A percentile compares a stretch with the other conserved stretches of the same genome.
These are phyloP conservation scores for Gaertneriomyces sp. DNA, from an alignment of 192 early-diverging fungal species.

Conservation along the genomic window DNA sequence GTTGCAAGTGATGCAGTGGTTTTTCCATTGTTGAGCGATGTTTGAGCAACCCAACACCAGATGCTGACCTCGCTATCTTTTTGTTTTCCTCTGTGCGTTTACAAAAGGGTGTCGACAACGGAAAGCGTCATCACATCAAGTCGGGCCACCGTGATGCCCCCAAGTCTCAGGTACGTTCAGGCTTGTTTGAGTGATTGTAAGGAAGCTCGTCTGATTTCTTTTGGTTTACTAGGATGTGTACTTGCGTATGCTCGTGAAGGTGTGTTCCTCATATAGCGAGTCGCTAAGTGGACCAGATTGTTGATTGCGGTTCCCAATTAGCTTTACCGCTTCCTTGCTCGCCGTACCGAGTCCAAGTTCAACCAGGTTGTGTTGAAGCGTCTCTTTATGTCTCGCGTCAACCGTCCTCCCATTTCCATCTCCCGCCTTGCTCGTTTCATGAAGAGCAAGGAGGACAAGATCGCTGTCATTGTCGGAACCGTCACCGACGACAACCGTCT, in stretches of 20 bases:
- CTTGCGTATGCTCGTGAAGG: conserved; percentile 97
- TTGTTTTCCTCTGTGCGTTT: conserved; percentile 8
- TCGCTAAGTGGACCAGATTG: neutral
- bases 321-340: conserved; percentile 99
- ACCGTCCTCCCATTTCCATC: conserved; percentile 92
- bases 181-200: neutral
- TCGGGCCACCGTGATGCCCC: conserved; percentile 84
- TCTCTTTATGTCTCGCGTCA: conserved; percentile 96
- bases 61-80: conserved; percentile 15
- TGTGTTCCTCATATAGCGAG: conserved; percentile 32
- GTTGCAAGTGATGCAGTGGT: conserved; percentile 7
- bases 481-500: conserved; percentile 96
- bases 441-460: conserved; percentile 79
- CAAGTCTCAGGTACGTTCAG: conserved; percentile 62
- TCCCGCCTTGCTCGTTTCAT: conserved; percentile 82
- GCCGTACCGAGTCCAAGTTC: conserved; percentile 97
- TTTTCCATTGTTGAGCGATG: conserved; percentile 13
- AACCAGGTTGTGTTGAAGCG: conserved; percentile 99
- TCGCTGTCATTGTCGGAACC: conserved; percentile 92
- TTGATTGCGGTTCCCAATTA: conserved; percentile 13
- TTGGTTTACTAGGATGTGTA: conserved; percentile 72
- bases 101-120: conserved; percentile 94
- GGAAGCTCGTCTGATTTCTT: conserved; percentile 4
- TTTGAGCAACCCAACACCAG: conserved; percentile 14
- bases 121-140: conserved; percentile 96